These are phyloP conservation scores for Lepidium africanum DNA, from an alignment of 345 rosid genomes.

Conservation along the genomic window DNA sequence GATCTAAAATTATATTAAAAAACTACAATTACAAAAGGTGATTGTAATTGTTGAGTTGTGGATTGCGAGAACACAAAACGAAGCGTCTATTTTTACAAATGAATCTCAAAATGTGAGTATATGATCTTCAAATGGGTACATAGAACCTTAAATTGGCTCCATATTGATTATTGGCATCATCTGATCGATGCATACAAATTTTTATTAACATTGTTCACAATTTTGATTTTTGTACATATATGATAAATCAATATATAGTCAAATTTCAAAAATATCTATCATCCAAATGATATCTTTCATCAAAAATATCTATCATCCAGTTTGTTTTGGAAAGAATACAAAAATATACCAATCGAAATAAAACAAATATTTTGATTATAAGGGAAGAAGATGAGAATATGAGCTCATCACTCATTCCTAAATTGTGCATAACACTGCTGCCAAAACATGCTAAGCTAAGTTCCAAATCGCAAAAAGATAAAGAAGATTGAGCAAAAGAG, in stretches of 20 bases:
- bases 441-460: conserved; percentile 27
- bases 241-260: neutral
- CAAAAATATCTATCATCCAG: neutral
- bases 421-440: conserved; percentile 27
- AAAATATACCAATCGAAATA: neutral
- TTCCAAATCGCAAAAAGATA: neutral
- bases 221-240: neutral
- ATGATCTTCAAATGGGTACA: neutral
- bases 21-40: too few relatives aligned
- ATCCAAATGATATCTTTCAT: neutral
- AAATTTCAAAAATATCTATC: neutral
- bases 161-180: neutral
- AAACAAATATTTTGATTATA: neutral
- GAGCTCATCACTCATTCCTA: neutral
- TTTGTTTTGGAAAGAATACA: neutral
- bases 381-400: neutral
- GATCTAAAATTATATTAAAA: neutral
- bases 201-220: too few relatives aligned
- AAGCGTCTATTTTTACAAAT: too few relatives aligned
- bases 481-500: conserved; percentile 14
- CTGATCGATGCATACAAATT: neutral
- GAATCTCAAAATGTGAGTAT: neutral
- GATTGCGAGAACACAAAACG: too few relatives aligned
- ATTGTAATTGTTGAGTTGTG: too few relatives aligned
- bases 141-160: neutral